Evolutionary conservation across 805 yeast genomes (phyloP).

Genomic region (Ogataea sp.): DNA sequence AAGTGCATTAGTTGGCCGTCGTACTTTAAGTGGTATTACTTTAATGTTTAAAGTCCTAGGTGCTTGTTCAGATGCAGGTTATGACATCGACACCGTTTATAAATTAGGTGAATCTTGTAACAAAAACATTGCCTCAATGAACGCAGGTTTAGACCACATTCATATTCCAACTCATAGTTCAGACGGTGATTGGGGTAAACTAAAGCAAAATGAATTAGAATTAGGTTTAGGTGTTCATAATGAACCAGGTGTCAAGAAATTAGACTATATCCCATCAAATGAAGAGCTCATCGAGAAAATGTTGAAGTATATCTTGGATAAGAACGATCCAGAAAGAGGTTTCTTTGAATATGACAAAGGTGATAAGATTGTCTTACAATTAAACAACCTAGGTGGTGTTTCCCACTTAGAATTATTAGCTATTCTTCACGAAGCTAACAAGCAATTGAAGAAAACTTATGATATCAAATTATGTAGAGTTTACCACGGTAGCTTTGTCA

Average conservation of each 20-base stretch:
- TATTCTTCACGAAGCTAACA: conserved; percentile 16
- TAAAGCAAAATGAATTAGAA: conserved; percentile 24
- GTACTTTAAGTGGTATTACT: conserved; percentile 28
- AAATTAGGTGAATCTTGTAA: conserved; percentile 22
- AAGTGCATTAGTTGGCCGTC: conserved; percentile 27
- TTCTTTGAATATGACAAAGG: conserved; percentile 21
- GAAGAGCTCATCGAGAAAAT: conserved; percentile 23
- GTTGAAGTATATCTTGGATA: conserved; percentile 21
- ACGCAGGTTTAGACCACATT: conserved; percentile 30
- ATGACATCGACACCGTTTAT: conserved; percentile 19
- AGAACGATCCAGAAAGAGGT: conserved; percentile 20
- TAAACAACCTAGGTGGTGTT: conserved; percentile 32
- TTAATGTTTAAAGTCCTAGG: conserved; percentile 26
- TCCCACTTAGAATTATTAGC: conserved; percentile 26
- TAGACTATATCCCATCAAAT: conserved; percentile 23
- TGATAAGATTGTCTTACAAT: conserved; percentile 23
- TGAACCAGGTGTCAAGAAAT: conserved; percentile 29
- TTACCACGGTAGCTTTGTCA: conserved; percentile 27
- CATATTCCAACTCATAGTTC: conserved; percentile 28
- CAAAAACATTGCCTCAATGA: conserved; percentile 23
- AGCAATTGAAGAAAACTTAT: conserved; percentile 18
- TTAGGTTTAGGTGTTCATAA: conserved; percentile 32
- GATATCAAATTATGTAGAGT: conserved; percentile 22
- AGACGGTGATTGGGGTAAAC: conserved; percentile 15
- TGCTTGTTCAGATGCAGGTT: conserved; percentile 21